phyloP scores from a whole-genome alignment of 1,284 basidiomycete genomes.

The Kwoniella shivajii region DNA sequence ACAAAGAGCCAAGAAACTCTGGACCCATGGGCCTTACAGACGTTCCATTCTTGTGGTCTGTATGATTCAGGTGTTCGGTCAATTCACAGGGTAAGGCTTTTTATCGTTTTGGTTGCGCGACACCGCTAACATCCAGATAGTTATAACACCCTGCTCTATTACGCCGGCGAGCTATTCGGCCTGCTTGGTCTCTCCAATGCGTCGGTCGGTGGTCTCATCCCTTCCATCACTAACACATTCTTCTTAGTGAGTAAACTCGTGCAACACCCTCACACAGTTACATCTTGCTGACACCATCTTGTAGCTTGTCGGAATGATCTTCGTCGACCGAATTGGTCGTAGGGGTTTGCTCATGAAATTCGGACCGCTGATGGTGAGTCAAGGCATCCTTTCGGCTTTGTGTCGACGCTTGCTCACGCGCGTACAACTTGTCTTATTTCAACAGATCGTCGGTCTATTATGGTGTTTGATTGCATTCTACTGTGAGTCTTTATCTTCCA shows the following conservation, averaged over 20 bases:
- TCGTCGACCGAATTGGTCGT: conserved; percentile 44
- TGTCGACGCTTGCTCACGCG: no score
- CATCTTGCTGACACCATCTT: no score
- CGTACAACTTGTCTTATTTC: no score
- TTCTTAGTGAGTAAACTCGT: conserved; percentile 27
- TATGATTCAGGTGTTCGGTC: conserved; percentile 50
- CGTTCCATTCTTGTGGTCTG: conserved; percentile 25
- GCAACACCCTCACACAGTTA: conserved; percentile 41
- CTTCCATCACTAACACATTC: conserved; percentile 47
- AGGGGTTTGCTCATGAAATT: no score
- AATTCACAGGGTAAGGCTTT: conserved; percentile 51
- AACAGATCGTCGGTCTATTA: no score
- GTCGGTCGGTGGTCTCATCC: conserved; percentile 43
- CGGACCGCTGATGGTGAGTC: no score
- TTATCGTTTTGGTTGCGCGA: neutral
- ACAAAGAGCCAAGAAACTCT: conserved; percentile 14
- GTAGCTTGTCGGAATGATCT: conserved; percentile 28
- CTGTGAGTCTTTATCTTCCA: no score
- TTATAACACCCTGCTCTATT: conserved; percentile 33
- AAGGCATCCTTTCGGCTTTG: no score
- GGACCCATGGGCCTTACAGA: conserved; percentile 25
- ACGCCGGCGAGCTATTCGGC: conserved; percentile 48
- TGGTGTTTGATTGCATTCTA: no score
- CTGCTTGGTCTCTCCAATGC: conserved; percentile 49
- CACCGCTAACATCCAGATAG: neutral